A percentile compares a stretch with the other conserved stretches of the same genome.
phyloP scores from a whole-genome alignment of 2,329 filamentous ascomycete genomes.

The Neofusicoccum kwambonambiense region DNA sequence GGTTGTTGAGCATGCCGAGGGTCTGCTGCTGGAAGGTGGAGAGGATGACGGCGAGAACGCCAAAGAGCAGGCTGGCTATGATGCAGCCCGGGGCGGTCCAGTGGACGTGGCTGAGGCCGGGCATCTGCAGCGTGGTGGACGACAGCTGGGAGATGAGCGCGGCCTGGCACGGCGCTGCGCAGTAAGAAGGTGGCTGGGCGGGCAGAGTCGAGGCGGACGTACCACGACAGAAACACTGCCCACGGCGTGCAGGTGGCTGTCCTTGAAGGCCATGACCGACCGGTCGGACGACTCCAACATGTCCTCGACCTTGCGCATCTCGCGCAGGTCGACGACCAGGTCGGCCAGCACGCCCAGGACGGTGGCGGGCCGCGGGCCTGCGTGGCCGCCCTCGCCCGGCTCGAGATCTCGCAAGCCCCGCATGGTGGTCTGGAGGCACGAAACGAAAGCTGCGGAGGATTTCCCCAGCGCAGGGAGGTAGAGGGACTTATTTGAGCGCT shows the following conservation, averaged over 20 bases:
- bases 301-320: slow-evolving; percentile 11
- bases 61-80: slow-evolving; percentile 6
- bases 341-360: slow-evolving; percentile 1
- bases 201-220: not conserved
- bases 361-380: not conserved
- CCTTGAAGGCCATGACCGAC: slow-evolving; percentile 7
- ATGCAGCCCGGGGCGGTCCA: slow-evolving; percentile 1
- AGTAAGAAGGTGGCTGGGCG: not conserved
- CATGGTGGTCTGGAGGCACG: not conserved
- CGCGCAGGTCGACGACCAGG: not conserved
- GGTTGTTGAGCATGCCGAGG: slow-evolving; percentile 3
- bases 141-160: slow-evolving; percentile 9
- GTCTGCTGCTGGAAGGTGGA: slow-evolving; percentile 1
- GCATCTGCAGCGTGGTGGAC: slow-evolving; percentile 8
- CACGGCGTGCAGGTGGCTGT: not conserved
- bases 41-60: slow-evolving; percentile 12
- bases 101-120: slow-evolving; percentile 2
- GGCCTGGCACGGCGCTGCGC: not conserved
- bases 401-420: not conserved
- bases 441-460: not conserved
- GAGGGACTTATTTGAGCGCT: no score
- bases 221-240: not conserved
- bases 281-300: not conserved
- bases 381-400: not conserved
- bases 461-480: no score